Base-by-base conservation (phyloP, 208 protist species). In the Leishmania martiniquensis region DNA sequence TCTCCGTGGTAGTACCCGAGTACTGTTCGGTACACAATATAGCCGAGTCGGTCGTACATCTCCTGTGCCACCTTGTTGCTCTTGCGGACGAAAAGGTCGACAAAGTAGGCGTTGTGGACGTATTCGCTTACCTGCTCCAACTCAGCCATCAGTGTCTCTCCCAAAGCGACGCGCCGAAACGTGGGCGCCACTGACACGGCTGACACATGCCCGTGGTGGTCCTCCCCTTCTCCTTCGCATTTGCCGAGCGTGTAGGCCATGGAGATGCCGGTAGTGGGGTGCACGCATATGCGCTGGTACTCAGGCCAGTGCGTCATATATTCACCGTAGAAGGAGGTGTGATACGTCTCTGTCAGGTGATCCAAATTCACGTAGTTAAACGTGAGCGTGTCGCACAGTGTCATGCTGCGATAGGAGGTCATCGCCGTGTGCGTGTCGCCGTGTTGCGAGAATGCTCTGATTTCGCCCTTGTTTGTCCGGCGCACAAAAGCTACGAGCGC, bases 121-220 rank as follows among this genome's bases (percentile, higher is more conserved):
- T 85, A 69, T 54, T 78, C 80, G 22, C 93, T 92, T 20, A 91
- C 95, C n/a, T 96, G 78, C 80, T 99, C 98, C 57, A 99, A 82
- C 52, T 97, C 87, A 65, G 93, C 82, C 98, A 99, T 99, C 22
- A 99, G 86, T 9, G 88, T 87, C 73, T 95, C 89, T 2, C 95
- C 99, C 0, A 99, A 79, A 13, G 97, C 98, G 0, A 99, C 82
- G 2, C 99, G 94, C 44, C 99, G 94, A 81, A 99, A 99, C 73
- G 98, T 98, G 32, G 99, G 98, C 51, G 98, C 96, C 7, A 99
- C 99, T 0, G 99, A 99, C 1, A 99, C 89, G 10, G 99, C 99
- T 12, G 99, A 99, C 17, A 99, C 98, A 84, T 99, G 99, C 1
- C 99, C 99, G 86, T 99, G 98, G 87, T 96, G 99, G 62, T 98